Conservation (phyloP, 768 basidiomycete species). For the Leccinum pellstonianum region DNA sequence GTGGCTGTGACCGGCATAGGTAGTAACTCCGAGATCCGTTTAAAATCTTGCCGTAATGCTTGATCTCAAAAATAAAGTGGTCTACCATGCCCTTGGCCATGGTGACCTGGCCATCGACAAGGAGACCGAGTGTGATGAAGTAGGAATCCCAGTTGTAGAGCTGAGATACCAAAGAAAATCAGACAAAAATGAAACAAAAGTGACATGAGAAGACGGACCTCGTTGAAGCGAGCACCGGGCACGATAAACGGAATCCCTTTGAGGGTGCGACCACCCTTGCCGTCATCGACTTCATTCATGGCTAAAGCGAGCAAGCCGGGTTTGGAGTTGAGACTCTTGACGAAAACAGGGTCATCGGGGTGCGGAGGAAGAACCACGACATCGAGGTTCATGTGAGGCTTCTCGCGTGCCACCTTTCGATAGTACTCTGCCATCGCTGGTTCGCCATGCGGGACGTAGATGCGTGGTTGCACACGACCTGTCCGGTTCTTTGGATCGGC, state of each 20-base stretch:
- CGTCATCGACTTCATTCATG: slow-evolving; percentile 88
- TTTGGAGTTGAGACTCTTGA: slow-evolving; percentile 90
- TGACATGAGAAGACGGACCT: slow-evolving; percentile 49
- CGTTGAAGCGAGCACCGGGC: slow-evolving; percentile 92
- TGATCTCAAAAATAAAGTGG: slow-evolving; percentile 99
- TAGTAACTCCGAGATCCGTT: slow-evolving; percentile 97
- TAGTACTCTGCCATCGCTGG: slow-evolving; percentile 96
- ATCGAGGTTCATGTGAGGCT: slow-evolving; percentile 91
- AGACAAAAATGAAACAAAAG: not conserved
- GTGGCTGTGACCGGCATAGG: slow-evolving; percentile 93
- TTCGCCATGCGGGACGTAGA: slow-evolving; percentile 93
- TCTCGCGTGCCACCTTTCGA: slow-evolving; percentile 81
- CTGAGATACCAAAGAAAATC: slow-evolving; percentile 38
- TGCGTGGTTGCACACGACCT: slow-evolving; percentile 83
- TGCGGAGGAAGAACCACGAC: slow-evolving; percentile 87
- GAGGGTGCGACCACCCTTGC: slow-evolving; percentile 72
- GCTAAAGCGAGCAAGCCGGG: slow-evolving; percentile 94
- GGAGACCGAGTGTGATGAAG: slow-evolving; percentile 89
- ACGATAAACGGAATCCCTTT: slow-evolving; percentile 98
- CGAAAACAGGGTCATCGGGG: slow-evolving; percentile 83
- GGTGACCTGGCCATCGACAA: slow-evolving; percentile 90
- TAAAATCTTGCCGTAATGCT: slow-evolving; percentile 93
- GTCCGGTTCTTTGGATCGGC: slow-evolving; percentile 98
- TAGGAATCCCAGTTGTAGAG: slow-evolving; percentile 96
- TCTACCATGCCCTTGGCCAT: slow-evolving; percentile 99